Conservation (phyloP, 768 basidiomycete genomes). For the Rhodotorula toruloides region DNA sequence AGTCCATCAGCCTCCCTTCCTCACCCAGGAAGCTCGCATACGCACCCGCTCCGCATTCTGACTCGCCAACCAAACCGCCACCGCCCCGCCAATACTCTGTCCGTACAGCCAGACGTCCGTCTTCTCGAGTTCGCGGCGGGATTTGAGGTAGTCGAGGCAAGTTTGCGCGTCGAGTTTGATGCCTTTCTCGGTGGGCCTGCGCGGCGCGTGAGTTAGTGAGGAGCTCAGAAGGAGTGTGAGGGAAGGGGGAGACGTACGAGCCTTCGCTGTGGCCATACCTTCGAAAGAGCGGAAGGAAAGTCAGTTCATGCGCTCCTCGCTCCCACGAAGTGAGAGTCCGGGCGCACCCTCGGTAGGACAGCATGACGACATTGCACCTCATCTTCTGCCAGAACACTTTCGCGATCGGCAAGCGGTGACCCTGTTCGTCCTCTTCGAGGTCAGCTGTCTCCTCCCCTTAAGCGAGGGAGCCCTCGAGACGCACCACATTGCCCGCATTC, state of each 20-base stretch:
- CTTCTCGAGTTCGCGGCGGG: constrained; percentile 60
- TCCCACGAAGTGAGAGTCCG: too few relatives aligned
- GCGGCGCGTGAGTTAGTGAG: neutral
- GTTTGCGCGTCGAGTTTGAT: constrained; percentile 72
- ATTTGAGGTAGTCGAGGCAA: constrained; percentile 64
- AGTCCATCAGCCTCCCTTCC: too few relatives aligned
- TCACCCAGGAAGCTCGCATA: too few relatives aligned
- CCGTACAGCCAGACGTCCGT: constrained; percentile 73
- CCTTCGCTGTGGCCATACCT: constrained; percentile 89
- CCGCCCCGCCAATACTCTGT: constrained; percentile 86
- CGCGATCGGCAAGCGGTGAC: constrained; percentile 84
- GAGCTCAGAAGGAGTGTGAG: neutral
- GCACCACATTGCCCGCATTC: constrained; percentile 52
- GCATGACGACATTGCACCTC: constrained; percentile 89
- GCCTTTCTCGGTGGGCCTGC: constrained; percentile 52
- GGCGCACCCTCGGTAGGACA: constrained; percentile 82
- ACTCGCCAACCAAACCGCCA: constrained; percentile 79
- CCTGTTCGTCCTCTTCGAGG: constrained; percentile 44
- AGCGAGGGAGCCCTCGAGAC: constrained; percentile 8
- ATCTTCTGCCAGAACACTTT: constrained; percentile 72
- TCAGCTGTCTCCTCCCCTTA: neutral
- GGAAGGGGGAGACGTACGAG: constrained; percentile 53
- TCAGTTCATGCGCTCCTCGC: too few relatives aligned
- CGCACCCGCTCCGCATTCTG: constrained; percentile 64
- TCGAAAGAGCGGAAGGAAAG: neutral